phyloP scores from a whole-genome alignment of 371 early-diverging fungal genomes.

The Choanephora cucurbitarum region DNA sequence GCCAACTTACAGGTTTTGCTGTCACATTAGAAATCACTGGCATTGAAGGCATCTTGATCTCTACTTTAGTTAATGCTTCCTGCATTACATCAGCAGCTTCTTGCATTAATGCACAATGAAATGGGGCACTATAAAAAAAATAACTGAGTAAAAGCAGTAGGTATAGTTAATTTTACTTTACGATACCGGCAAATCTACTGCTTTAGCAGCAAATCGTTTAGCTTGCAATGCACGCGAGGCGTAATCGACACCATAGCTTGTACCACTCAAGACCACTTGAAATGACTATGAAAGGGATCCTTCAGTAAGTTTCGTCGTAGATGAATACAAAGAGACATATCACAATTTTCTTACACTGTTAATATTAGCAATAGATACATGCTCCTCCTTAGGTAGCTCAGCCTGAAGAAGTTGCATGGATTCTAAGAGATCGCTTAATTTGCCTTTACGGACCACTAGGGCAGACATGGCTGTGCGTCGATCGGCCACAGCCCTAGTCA shows the following conservation, averaged over 20 bases:
- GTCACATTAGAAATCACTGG: constrained; percentile 93
- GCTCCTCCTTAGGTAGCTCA: constrained; percentile 65
- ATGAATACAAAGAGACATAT: constrained; percentile 2
- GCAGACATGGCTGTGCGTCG: constrained; percentile 87
- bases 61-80: constrained; percentile 63
- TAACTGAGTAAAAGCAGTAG: background rate
- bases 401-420: constrained; percentile 66
- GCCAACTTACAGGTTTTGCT: constrained; percentile 77
- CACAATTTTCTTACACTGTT: constrained; percentile 63
- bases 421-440: constrained; percentile 70
- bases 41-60: constrained; percentile 67
- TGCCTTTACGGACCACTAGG: constrained; percentile 74
- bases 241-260: constrained; percentile 81
- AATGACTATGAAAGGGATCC: constrained; percentile 58
- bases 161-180: constrained; percentile 31
- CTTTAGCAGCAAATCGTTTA: constrained; percentile 79
- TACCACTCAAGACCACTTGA: constrained; percentile 92
- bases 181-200: constrained; percentile 91
- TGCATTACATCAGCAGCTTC: constrained; percentile 82
- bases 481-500: constrained; percentile 79
- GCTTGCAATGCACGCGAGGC: constrained; percentile 80
- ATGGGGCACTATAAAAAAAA: constrained; percentile 71
- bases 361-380: constrained; percentile 85
- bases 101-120: constrained; percentile 90
- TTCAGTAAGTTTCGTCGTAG: too few species aligned